Conservation (phyloP, 441 rosid species). For the Pelargonium australe region DNA sequence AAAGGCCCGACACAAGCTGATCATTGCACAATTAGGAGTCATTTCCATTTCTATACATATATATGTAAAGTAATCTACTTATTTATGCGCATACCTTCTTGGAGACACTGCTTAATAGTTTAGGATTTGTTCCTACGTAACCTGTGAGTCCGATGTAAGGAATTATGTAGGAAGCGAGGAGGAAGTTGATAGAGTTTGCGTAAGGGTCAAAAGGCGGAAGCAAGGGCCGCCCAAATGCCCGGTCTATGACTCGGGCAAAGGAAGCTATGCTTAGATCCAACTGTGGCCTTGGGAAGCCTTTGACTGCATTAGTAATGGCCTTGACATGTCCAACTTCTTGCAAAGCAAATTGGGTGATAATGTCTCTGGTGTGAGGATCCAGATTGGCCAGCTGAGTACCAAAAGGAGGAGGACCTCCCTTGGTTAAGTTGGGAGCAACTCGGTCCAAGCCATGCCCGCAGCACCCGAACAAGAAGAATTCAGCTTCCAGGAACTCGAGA, state of each 20-base stretch:
- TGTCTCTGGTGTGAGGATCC: conserved; percentile 51
- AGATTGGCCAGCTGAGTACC: conserved; percentile 61
- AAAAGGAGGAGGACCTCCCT: conserved; percentile 64
- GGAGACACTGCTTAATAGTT: conserved; percentile 37
- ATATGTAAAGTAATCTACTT: neutral
- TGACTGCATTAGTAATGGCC: conserved; percentile 56
- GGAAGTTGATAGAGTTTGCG: conserved; percentile 46
- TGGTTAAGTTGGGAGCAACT: conserved; percentile 55
- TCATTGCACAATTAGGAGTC: neutral
- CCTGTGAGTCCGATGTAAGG: conserved; percentile 88
- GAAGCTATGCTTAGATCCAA: conserved; percentile 52
- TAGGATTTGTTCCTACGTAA: conserved; percentile 70
- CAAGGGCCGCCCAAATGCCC: conserved; percentile 46
- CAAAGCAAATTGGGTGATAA: conserved; percentile 70
- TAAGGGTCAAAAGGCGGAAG: conserved; percentile 78
- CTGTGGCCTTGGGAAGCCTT: conserved; percentile 76
- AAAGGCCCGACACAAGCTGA: conserved; percentile 72
- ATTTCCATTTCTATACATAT: neutral
- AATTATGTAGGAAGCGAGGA: conserved; percentile 65
- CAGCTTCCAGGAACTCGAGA: conserved; percentile 81
- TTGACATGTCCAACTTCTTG: conserved; percentile 93
- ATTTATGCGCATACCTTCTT: conserved; percentile 34
- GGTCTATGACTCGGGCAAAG: conserved; percentile 52
- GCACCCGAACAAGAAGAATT: conserved; percentile 69
- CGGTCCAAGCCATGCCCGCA: conserved; percentile 67